Conservation (phyloP, 345 rosid species). For the Durio zibethinus region DNA sequence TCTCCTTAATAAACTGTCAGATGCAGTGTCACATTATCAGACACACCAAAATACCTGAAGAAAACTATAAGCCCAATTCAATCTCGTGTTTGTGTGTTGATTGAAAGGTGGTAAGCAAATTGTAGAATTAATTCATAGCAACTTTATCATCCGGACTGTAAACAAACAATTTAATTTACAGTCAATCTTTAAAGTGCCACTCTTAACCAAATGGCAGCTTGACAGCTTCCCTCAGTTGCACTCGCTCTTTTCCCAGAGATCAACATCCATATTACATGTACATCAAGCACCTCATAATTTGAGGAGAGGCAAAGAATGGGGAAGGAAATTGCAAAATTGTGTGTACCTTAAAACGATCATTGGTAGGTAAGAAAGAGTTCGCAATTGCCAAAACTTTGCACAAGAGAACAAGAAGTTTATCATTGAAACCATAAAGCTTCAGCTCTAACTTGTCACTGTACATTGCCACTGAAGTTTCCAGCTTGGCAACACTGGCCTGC, state of each 20-base stretch:
- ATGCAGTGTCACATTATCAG: slow-evolving; percentile 16
- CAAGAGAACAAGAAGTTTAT: slow-evolving; percentile 73
- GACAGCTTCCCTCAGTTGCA: neutral
- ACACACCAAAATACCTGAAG: slow-evolving; percentile 1
- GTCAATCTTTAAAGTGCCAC: neutral
- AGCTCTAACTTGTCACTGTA: slow-evolving; percentile 78
- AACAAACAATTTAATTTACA: neutral
- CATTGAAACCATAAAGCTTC: slow-evolving; percentile 88
- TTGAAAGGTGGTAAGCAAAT: neutral
- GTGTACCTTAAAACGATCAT: slow-evolving; percentile 76
- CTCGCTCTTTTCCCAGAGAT: neutral
- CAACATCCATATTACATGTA: neutral
- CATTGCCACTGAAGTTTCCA: slow-evolving; percentile 75
- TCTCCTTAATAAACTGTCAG: slow-evolving; percentile 84
- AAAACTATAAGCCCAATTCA: neutral
- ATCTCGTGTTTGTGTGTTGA: neutral
- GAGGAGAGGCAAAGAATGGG: slow-evolving; percentile 5
- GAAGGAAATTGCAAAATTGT: neutral
- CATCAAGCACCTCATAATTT: neutral
- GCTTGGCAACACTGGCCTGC: slow-evolving; percentile 94
- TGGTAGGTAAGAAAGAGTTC: slow-evolving; percentile 69
- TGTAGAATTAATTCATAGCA: neutral
- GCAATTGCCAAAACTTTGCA: slow-evolving; percentile 63
- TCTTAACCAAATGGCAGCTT: neutral
- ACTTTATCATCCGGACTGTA: neutral